Percentiles rank a stretch among this genome's conserved stretches.
These are phyloP conservation scores for Chloris gayana DNA, from an alignment of 176 grass and related monocot genomes.

Conservation along the genomic window DNA sequence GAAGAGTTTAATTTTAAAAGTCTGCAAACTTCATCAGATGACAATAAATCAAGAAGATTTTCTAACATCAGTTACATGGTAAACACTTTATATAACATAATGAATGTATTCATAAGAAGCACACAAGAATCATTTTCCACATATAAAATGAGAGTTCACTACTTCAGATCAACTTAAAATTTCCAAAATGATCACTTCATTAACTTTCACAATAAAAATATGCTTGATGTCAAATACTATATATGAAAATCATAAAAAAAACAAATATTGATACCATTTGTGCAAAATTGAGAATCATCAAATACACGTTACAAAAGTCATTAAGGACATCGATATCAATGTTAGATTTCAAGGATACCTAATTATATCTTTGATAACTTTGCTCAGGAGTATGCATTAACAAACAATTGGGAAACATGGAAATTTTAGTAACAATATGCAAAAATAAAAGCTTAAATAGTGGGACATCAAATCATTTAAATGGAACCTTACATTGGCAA, in stretches of 20 bases:
- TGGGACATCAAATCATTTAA: neutral
- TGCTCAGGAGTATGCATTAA: neutral
- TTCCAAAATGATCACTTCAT: neutral
- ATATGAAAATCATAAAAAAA: neutral
- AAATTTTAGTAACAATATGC: neutral
- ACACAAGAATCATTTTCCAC: neutral
- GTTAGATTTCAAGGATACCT: neutral
- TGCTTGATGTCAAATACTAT: neutral
- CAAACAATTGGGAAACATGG: neutral
- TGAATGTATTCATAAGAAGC: neutral
- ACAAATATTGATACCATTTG: neutral
- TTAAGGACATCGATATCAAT: neutral
- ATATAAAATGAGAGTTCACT: neutral
- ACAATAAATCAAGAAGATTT: neutral
- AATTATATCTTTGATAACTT: neutral
- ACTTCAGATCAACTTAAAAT: neutral
- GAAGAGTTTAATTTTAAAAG: neutral
- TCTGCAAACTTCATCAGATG: neutral
- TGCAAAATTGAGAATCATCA: neutral
- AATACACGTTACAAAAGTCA: too few species aligned
- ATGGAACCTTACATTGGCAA: constrained; percentile 64
- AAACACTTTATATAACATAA: neutral
- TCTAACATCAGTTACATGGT: neutral
- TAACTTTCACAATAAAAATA: neutral
- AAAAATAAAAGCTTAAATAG: neutral